phyloP scores from a whole-genome alignment of 2,329 filamentous ascomycete genomes.

The Colletotrichum lupini region DNA sequence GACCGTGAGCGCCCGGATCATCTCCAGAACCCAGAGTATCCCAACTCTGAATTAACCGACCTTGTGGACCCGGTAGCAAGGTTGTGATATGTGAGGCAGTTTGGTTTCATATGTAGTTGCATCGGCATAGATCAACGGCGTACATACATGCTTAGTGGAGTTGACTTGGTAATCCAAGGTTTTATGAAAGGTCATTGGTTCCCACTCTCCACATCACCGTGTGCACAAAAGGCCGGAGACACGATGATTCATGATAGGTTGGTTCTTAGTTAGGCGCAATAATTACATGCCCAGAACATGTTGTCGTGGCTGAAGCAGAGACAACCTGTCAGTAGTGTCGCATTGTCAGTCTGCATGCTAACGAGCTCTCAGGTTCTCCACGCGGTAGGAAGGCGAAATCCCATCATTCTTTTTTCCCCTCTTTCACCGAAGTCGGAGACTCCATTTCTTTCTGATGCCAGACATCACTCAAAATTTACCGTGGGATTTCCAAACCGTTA shows the following conservation, averaged over 20 bases:
- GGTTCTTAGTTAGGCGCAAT: not conserved
- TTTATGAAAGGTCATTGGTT: not conserved
- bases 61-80: slow-evolving; percentile 49
- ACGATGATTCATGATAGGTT: slow-evolving; percentile 2
- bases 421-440: not conserved
- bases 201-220: not conserved
- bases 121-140: not conserved
- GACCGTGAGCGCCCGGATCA: slow-evolving; percentile 68
- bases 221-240: not conserved
- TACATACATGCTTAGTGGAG: not conserved
- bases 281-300: not conserved
- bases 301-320: not conserved
- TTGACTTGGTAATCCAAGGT: not conserved
- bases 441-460: not conserved
- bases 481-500: not conserved
- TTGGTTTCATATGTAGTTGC: not conserved
- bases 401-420: not conserved
- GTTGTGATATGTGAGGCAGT: slow-evolving; percentile 38
- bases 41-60: slow-evolving; percentile 67
- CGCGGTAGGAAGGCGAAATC: no score
- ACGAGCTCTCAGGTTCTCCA: not conserved
- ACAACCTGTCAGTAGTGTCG: not conserved
- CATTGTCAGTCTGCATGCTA: not conserved
- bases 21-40: slow-evolving; percentile 64
- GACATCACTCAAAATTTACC: not conserved